These are phyloP conservation scores for Tillandsia leiboldiana DNA, from an alignment of 176 grass and related monocot genomes.

Conservation along the genomic window DNA sequence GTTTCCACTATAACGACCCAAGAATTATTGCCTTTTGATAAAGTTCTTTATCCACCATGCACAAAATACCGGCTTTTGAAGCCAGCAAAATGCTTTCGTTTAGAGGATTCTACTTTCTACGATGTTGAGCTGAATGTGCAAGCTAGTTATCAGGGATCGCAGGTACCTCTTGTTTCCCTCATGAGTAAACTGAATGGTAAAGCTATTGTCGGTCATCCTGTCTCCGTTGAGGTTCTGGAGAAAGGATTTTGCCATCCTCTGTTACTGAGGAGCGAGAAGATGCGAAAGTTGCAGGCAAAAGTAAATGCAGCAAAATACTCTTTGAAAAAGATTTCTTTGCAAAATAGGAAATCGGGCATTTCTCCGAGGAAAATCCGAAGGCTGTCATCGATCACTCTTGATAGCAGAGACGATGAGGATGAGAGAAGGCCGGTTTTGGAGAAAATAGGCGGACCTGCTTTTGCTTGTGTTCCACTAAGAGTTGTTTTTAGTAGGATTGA, in stretches of 20 bases:
- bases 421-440: slow-evolving; percentile 48
- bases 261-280: slow-evolving; percentile 21
- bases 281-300: slow-evolving; percentile 15
- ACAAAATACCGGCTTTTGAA: slow-evolving; percentile 25
- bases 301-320: slow-evolving; percentile 17
- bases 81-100: slow-evolving; percentile 40
- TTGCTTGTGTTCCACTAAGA: slow-evolving; percentile 72
- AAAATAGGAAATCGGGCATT: slow-evolving; percentile 57
- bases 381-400: slow-evolving; percentile 57
- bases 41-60: slow-evolving; percentile 23
- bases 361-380: slow-evolving; percentile 89
- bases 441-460: slow-evolving; percentile 43
- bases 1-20: slow-evolving; percentile 25
- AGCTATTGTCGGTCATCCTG: slow-evolving; percentile 71
- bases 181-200: slow-evolving; percentile 88
- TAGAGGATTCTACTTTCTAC: slow-evolving; percentile 38
- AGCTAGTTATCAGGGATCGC: slow-evolving; percentile 58
- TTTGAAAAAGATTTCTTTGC: slow-evolving; percentile 16
- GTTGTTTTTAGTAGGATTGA: slow-evolving; percentile 98
- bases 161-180: slow-evolving; percentile 78
- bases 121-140: slow-evolving; percentile 75
- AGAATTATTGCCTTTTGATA: slow-evolving; percentile 28
- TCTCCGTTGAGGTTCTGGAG: slow-evolving; percentile 54
- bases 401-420: slow-evolving; percentile 21
- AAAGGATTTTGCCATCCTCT: slow-evolving; percentile 29